Conservation (phyloP, 1,139 yeast species). For the Lodderomyces oxycetoniae region DNA sequence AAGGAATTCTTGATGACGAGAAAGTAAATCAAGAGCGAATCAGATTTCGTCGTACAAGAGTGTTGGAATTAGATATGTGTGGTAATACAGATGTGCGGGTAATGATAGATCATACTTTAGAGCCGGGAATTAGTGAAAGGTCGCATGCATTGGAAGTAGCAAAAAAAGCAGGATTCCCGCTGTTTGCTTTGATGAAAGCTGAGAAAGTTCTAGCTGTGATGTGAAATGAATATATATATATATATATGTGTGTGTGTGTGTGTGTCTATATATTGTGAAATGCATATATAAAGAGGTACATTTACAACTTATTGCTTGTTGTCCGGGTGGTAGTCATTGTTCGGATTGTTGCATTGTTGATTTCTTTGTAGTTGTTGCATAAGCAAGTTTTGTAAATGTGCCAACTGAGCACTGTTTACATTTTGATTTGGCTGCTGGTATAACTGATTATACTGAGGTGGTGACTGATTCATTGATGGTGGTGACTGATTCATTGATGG, state of each 20-base stretch:
- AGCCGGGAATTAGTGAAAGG: slow-evolving; percentile 66
- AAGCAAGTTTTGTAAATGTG: slow-evolving; percentile 16
- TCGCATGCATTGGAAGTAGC: slow-evolving; percentile 90
- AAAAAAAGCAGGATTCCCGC: slow-evolving; percentile 77
- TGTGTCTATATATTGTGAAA: slow-evolving; percentile 8
- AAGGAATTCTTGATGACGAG: slow-evolving; percentile 24
- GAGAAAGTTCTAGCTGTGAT: slow-evolving; percentile 26
- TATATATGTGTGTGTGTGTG: slow-evolving; percentile 2
- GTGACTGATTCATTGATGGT: slow-evolving; percentile 15
- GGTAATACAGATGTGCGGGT: slow-evolving; percentile 14
- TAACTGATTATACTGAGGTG: no score
- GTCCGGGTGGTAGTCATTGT: background rate
- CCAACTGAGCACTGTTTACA: slow-evolving; percentile 16
- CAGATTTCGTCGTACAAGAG: slow-evolving; percentile 49
- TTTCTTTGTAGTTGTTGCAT: slow-evolving; percentile 12
- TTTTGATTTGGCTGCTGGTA: slow-evolving; percentile 6
- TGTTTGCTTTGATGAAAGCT: slow-evolving; percentile 51
- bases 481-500: slow-evolving; percentile 7
- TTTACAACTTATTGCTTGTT: background rate
- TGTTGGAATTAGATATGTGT: slow-evolving; percentile 19
- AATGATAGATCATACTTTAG: slow-evolving; percentile 58
- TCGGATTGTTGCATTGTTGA: slow-evolving; percentile 6
- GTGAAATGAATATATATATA: slow-evolving; percentile 2
- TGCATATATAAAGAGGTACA: slow-evolving; percentile 3
- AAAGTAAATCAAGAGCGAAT: slow-evolving; percentile 29